A percentile compares a stretch with the other conserved stretches of the same genome.
phyloP scores from a whole-genome alignment of 306 rosid genomes.

The Elaeagnus macrophylla region DNA sequence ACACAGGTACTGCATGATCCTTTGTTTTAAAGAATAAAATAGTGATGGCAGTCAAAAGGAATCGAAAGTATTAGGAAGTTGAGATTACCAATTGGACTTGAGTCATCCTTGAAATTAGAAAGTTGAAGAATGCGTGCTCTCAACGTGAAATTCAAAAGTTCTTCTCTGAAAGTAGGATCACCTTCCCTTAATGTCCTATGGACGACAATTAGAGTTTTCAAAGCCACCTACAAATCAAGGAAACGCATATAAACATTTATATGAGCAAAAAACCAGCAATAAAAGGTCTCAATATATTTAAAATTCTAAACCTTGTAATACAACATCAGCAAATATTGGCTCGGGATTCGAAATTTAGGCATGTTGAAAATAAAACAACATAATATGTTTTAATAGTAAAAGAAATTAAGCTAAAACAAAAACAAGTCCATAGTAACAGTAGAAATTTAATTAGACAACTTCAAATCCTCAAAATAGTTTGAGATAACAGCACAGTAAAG shows the following conservation, averaged over 20 bases:
- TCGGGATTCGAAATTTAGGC: too few species aligned
- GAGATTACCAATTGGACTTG: conserved; percentile 83
- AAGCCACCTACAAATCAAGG: conserved; percentile 65
- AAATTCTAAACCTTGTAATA: not conserved
- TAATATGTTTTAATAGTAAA: too few species aligned
- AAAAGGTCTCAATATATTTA: not conserved
- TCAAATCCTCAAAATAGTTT: too few species aligned
- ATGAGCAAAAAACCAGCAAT: not conserved
- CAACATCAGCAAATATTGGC: too few species aligned
- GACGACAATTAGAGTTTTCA: conserved; percentile 79
- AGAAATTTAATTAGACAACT: too few species aligned
- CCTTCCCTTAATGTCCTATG: conserved; percentile 96
- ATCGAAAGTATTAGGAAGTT: conserved; percentile 17
- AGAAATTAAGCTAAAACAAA: too few species aligned
- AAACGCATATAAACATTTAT: not conserved
- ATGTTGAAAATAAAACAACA: too few species aligned
- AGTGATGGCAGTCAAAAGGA: conserved; percentile 16
- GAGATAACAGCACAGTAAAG: too few species aligned
- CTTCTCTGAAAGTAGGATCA: conserved; percentile 93
- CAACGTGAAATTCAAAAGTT: conserved; percentile 78
- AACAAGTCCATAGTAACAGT: too few species aligned
- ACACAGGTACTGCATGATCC: too few species aligned
- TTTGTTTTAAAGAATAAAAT: not conserved
- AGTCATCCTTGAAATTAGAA: conserved; percentile 93
- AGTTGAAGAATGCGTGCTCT: conserved; percentile 85